These are phyloP conservation scores for Metarhizium anisopliae DNA, from an alignment of 2,329 filamentous ascomycete genomes.

Conservation along the genomic window DNA sequence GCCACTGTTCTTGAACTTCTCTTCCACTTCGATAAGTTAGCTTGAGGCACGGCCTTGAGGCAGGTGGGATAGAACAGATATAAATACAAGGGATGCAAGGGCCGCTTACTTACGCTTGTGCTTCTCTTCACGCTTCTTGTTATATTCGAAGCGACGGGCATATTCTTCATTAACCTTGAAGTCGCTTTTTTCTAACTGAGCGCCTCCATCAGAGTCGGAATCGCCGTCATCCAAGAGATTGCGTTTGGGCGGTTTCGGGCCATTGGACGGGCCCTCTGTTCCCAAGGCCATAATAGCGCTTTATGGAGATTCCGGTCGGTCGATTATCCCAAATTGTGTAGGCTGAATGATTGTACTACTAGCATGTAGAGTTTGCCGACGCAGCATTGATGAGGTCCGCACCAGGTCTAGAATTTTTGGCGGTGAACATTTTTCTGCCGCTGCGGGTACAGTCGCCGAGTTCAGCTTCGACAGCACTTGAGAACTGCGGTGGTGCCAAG, in stretches of 20 bases:
- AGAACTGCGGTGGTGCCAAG: not conserved
- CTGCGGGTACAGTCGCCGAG: not conserved
- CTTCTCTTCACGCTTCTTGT: constrained; percentile 90
- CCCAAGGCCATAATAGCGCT: constrained; percentile 8
- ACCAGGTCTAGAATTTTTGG: constrained; percentile 20
- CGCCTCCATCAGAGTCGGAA: constrained; percentile 38
- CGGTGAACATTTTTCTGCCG: constrained; percentile 19
- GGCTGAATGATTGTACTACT: too few species aligned
- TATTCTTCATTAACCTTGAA: constrained; percentile 89
- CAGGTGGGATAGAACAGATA: not conserved
- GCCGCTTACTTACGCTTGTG: constrained; percentile 47
- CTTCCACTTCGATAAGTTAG: constrained; percentile 56
- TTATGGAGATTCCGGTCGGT: not conserved
- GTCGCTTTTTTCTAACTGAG: constrained; percentile 29
- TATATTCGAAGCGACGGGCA: constrained; percentile 84
- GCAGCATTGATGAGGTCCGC: not conserved
- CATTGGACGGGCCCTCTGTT: constrained; percentile 11
- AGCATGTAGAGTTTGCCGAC: too few species aligned
- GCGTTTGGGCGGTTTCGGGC: constrained; percentile 31
- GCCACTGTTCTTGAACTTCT: constrained; percentile 59
- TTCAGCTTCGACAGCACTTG: constrained; percentile 3
- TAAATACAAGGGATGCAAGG: not conserved
- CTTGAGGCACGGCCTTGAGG: not conserved
- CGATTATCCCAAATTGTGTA: not conserved
- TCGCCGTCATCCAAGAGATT: constrained; percentile 46